These are phyloP conservation scores for Tetrahymena borealis DNA, from an alignment of 73 alveolate genomes.

Conservation along the genomic window DNA sequence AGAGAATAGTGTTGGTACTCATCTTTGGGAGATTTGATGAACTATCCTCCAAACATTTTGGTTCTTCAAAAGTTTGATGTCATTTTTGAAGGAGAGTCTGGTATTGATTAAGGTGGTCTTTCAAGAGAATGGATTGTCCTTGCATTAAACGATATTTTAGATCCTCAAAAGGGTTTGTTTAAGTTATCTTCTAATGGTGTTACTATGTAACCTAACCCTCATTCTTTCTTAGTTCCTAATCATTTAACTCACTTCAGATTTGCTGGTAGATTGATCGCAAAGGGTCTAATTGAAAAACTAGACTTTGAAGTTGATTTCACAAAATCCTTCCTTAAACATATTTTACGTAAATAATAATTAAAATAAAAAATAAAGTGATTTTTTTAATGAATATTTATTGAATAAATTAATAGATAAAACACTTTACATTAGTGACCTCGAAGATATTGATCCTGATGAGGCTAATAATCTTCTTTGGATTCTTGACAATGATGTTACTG, in stretches of 20 bases:
- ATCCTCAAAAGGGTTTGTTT: slow-evolving; percentile 70
- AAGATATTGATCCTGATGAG: slow-evolving; percentile 77
- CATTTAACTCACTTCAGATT: slow-evolving; percentile 73
- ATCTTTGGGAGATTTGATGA: background rate
- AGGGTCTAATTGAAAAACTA: slow-evolving; percentile 73
- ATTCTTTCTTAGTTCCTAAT: slow-evolving; percentile 50
- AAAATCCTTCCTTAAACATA: slow-evolving; percentile 59
- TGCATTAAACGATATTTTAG: slow-evolving; percentile 76
- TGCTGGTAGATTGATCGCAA: slow-evolving; percentile 81
- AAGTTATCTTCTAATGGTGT: slow-evolving; percentile 62
- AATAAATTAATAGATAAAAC: slow-evolving; percentile 67
- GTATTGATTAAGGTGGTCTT: slow-evolving; percentile 84
- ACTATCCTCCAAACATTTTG: background rate
- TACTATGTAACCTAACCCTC: slow-evolving; percentile 61
- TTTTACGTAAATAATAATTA: background rate
- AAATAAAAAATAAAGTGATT: too few relatives aligned
- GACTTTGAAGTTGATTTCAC: slow-evolving; percentile 79
- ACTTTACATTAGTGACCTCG: slow-evolving; percentile 70
- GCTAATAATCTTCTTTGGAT: slow-evolving; percentile 66
- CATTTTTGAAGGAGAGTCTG: slow-evolving; percentile 64
- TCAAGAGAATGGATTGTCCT: slow-evolving; percentile 82
- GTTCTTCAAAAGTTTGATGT: background rate
- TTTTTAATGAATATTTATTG: too few relatives aligned
- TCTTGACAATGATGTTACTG: slow-evolving; percentile 58
- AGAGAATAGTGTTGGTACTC: background rate